Base-by-base conservation (phyloP, 495 filamentous ascomycete genomes). In the Daldinia loculata region DNA sequence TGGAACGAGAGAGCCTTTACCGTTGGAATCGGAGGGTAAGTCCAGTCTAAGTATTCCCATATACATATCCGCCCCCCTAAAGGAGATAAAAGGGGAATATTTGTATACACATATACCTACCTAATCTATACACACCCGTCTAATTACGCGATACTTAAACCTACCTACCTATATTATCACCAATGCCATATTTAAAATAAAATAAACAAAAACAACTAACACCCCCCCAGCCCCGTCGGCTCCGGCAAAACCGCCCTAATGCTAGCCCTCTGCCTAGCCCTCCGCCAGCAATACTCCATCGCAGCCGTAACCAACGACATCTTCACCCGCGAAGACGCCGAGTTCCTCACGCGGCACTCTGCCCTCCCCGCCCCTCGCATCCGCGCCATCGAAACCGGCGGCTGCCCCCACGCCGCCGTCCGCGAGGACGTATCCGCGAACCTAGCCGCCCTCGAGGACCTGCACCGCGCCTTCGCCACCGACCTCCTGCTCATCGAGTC, bases 251-350 rank as follows among this genome's bases (percentile, higher is more conserved):
- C 95, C 15, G 95, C 95, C 45, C 86, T 98, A 22, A 97, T 98
- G 95, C 88, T 97, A 8, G 89, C 92, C 29, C 88, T 98, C 70
- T 97, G 93, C 80, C 89, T 85, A 32, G 89, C 89, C 30, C 88
- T 99, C 2, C 89, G 95, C 34, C 81, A 88, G 53, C 77, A 86
- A 27, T 92, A 93, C 84, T 93, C 90, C 74, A 90, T 99, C 71
- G 95, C 95, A 4, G 95, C 94, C 41, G 94, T 99, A 3, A 99
- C 95, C 30, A 99, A 99, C 84, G 95, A 99, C 84, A 98, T 98
- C 85, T 99, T 99, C 87, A 98, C 95, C 27, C 91, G 92, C 66
- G 95, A 99, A 83, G 95, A 99, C 82, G 92, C 93, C 81, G 95
- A 98, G 77, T 99, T 99, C 86, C 91, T 99, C 0, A 94, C 92